phyloP scores from a whole-genome alignment of 116 monocot genomes.

The Zostera marina region DNA sequence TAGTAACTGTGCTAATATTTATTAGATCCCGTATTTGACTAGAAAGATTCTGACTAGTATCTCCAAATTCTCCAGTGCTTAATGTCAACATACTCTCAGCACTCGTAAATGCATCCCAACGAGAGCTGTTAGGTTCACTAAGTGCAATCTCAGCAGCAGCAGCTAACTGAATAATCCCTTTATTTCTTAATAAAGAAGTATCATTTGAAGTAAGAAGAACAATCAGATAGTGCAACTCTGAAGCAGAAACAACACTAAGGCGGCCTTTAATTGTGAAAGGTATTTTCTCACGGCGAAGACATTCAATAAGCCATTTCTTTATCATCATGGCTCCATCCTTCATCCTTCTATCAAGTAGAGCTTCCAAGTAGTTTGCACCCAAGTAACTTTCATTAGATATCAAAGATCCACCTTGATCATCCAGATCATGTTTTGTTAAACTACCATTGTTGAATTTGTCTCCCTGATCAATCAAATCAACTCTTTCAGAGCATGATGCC shows the following conservation, averaged over 20 bases:
- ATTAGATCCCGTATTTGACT: constrained; percentile 92
- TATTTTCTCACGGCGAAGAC: constrained; percentile 63
- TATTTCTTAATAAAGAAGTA: constrained; percentile 53
- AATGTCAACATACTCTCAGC: constrained; percentile 75
- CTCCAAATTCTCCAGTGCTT: constrained; percentile 49
- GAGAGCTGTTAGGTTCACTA: constrained; percentile 54
- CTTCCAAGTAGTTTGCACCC: constrained; percentile 59
- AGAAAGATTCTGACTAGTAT: constrained; percentile 69
- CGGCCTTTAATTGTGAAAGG: constrained; percentile 37
- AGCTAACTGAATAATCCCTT: constrained; percentile 66
- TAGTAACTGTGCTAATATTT: constrained; percentile 37
- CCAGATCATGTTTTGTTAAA: constrained; percentile 9
- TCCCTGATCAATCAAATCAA: constrained; percentile 12
- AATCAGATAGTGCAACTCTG: constrained; percentile 47
- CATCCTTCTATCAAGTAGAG: constrained; percentile 50
- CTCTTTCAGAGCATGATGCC: constrained; percentile 14
- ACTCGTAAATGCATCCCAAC: constrained; percentile 88
- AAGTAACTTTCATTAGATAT: constrained; percentile 31
- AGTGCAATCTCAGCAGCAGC: constrained; percentile 53
- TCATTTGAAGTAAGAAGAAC: constrained; percentile 44
- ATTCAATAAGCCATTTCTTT: constrained; percentile 92
- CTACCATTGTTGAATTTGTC: constrained; percentile 8
- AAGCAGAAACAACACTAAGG: constrained; percentile 16
- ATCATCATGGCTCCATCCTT: constrained; percentile 76
- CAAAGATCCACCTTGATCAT: constrained; percentile 44